Conservation (phyloP, 2,329 filamentous ascomycete species). For the Didymella sp. region DNA sequence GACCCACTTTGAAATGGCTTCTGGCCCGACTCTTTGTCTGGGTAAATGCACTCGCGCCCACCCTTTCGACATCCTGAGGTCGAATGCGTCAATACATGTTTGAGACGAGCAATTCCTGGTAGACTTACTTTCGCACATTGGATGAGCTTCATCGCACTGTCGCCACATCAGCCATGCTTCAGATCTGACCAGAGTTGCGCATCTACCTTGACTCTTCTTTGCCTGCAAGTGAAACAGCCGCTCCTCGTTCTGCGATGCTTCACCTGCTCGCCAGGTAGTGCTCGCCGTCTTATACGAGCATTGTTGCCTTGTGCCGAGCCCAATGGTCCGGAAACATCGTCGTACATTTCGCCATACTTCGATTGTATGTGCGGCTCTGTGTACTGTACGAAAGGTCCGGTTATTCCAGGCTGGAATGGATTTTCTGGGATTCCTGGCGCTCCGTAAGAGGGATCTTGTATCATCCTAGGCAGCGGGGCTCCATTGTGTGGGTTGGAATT, state of each 20-base stretch:
- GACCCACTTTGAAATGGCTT: slow-evolving; percentile 56
- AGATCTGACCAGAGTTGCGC: slow-evolving; percentile 1
- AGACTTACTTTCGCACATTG: slow-evolving; percentile 76
- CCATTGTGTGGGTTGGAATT: slow-evolving; percentile 33
- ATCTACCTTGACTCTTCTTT: slow-evolving; percentile 77
- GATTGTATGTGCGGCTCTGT: slow-evolving; percentile 42
- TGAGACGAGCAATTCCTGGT: background rate
- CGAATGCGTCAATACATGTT: slow-evolving; percentile 25
- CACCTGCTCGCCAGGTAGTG: slow-evolving; percentile 67
- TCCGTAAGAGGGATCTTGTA: slow-evolving; percentile 37
- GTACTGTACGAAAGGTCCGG: slow-evolving; percentile 43
- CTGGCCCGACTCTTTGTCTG: slow-evolving; percentile 68
- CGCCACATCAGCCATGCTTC: slow-evolving; percentile 24
- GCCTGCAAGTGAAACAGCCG: slow-evolving; percentile 91
- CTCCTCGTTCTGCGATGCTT: slow-evolving; percentile 94
- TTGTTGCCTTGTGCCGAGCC: slow-evolving; percentile 39
- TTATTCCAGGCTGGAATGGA: slow-evolving; percentile 41
- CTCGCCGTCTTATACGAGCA: slow-evolving; percentile 40
- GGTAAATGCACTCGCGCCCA: slow-evolving; percentile 87
- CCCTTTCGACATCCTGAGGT: slow-evolving; percentile 83
- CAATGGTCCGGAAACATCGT: slow-evolving; percentile 39
- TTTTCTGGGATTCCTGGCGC: slow-evolving; percentile 40
- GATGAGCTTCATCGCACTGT: slow-evolving; percentile 89
- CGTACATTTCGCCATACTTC: slow-evolving; percentile 46
- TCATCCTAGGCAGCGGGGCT: slow-evolving; percentile 32